Base-by-base conservation (phyloP, 176 grass and related monocot species). In the Raddia guianensis region DNA sequence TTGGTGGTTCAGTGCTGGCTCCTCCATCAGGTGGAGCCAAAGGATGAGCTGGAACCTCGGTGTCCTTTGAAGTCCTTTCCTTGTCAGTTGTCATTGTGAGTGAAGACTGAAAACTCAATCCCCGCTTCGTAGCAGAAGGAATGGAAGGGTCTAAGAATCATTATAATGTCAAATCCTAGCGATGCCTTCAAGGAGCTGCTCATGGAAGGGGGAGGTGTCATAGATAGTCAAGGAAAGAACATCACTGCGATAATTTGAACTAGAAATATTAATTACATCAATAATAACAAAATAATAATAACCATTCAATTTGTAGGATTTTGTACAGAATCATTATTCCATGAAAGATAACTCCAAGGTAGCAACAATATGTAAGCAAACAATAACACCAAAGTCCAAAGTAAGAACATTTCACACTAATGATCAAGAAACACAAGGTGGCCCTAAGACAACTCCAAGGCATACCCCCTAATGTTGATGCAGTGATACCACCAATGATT, bases 31-130 rank as follows among this genome's bases (percentile, higher is more conserved):
- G 77, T 51, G 15, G 67, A 85, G 57, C 73, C 32, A 57, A 75
- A 73, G 84, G 48, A 86, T 67, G 33, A 75, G 75, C 18, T 70
- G 78, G 49, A 66, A 48, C 73, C 76, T 90, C 74, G 49, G 56
- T 76, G 72, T 40, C 60, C 60, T 73, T 79, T 37, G 70, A 82
- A 72, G 73, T 49, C 75, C 37, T 75, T 63, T 35, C 78, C 37
- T 77, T 83, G 52, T 90, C 78, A 80, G 54, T 85, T 12, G 68
- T 50, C 85, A 90, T 79, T 37, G 32, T 12, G 69, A 82, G 62
- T 82, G 81, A 89, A 82, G 33, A 85, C 66, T 52, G 64, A 83
- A 43, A 56, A 35, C 54, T 48, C 75, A 77, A 73, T 88, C 51
- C 62, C 76, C 80, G 69, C 70, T 84, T 45, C 35, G 51, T 67